These are phyloP conservation scores for Camellia lanceoleosa DNA, from an alignment of 148 eudicot genomes.

Conservation along the genomic window DNA sequence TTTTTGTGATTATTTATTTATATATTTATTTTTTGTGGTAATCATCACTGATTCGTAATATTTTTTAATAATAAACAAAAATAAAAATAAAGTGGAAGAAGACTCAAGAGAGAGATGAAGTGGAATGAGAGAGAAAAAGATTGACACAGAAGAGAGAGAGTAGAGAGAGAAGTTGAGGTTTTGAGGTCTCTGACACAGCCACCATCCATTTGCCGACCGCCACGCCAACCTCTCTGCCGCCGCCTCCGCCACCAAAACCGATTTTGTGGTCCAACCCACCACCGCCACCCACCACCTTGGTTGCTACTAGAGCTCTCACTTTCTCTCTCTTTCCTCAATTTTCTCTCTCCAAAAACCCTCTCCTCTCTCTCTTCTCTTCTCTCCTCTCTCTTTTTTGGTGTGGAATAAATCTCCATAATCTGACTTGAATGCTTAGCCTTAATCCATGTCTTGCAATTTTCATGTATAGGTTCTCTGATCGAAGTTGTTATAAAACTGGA, in stretches of 20 bases:
- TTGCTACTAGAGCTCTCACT: not conserved
- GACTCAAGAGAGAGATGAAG: slow-evolving; percentile 15
- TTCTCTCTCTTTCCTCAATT: not conserved
- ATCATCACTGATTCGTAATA: too few species aligned
- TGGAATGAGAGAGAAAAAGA: not conserved
- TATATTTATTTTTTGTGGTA: too few species aligned
- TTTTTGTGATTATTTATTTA: too few species aligned
- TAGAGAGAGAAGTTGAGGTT: slow-evolving; percentile 1
- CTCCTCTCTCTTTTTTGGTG: not conserved
- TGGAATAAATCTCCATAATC: not conserved
- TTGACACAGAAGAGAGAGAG: not conserved
- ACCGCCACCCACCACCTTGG: slow-evolving; percentile 5
- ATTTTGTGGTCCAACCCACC: slow-evolving; percentile 10
- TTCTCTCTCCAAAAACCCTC: not conserved
- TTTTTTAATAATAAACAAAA: not conserved
- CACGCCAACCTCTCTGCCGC: slow-evolving; percentile 24
- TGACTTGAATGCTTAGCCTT: slow-evolving; percentile 1
- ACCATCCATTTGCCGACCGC: slow-evolving; percentile 18
- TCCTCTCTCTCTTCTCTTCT: not conserved
- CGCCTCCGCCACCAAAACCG: slow-evolving; percentile 5
- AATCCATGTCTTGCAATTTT: not conserved
- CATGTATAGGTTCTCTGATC: not conserved
- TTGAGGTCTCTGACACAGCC: slow-evolving; percentile 18
- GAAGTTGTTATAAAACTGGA: not conserved
- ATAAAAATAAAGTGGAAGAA: slow-evolving; percentile 6